Evolutionary conservation across 2,329 filamentous ascomycete genomes (phyloP), one percentile per base, ranked within the genome.

Genomic region (Byssoonygena ceratinophila): DNA sequence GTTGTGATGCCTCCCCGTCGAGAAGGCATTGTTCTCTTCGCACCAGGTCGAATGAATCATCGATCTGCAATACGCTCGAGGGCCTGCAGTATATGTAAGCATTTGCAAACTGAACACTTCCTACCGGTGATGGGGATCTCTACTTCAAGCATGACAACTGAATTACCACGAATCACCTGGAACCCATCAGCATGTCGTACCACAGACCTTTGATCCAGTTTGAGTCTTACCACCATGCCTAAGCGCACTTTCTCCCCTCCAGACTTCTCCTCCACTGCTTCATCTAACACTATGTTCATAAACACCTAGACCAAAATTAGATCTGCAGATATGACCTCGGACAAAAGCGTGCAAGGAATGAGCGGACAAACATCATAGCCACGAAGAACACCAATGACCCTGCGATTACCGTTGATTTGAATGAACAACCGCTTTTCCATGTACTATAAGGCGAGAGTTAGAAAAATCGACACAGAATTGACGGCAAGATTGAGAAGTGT

Each of bases 381-480:
- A 59, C 92, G 84, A 54, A 98, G 79, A 48, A 95, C 80, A 52
- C 94, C 92, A 69, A 95, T 88, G 57, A 98, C 91, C 73, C 95
- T 97, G 69, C 92, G 86, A 71, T 90, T 95, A 66, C 92, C 92
- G 72, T 98, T 98, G 51, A 98, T 77, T 72, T 98, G 91, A 60
- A 97, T 89, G 71, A 96, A 95, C 66, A 98, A 81, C 73, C 91
- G 82, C 82, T 98, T 98, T 78, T 98, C 92, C 73, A 98, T 89
- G 73, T 98, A 98, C 92, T 98, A 64, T 23, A n/a, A 4, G 9
- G n/a, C 4, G 14, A 14, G 55, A 40, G 32, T 46, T 46, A 25
- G 18, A 54, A 65, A 52, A 46, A 29, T 48, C 18, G 14, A 6
- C 25, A 44, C 34, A 34, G 29, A 12, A 3, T 29, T 18, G n/a